Base-by-base conservation (phyloP, 345 rosid species). In the Nephelium lappaceum region DNA sequence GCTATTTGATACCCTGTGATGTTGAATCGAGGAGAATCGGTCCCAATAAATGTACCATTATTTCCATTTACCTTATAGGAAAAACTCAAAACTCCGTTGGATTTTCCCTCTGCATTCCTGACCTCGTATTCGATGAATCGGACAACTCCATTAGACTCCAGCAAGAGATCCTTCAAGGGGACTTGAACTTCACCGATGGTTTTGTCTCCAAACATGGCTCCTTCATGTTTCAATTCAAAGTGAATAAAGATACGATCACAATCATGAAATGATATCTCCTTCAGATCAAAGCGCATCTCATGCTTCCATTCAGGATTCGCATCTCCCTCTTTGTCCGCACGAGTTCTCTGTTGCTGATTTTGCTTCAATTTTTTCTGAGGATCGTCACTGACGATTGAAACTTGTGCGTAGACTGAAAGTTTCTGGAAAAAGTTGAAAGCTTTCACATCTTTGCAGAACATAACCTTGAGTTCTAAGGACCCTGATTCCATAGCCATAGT, bases 371-470 rank as follows among this genome's bases (percentile, higher is more conserved):
- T 81, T 73, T 81, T 85, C 24, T 67, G 73, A 4, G 84, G 79
- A 62, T 84, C 86, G 11, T 81, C 86, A 27, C 76, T 69, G 76
- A 53, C 58, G 9, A 87, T 18, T 2, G 87, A 88, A 64, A 82
- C 87, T 7, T 67, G 66, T 16, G 81, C 87, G 68, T 84, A 90
- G 69, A 85, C 81, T 18, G 72, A 19, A 41, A 86, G 91, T 70
- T 87, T 90, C 86, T 88, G 91, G 82, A 88, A 88, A 83, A 87
- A 90, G 70, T 88, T 90, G 88, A 87, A 88, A 19, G 79, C 85
- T 70, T 70, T 84, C 23, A 90, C 76, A 85, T 83, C 85, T 58
- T 81, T 84, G 64, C 91, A 78, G 64, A 76, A 83, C 78, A 85
- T 77, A 49, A 85, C 41, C 67, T 78, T 87, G 11, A 90, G 74